These are phyloP conservation scores for Athelia sp. DNA, from an alignment of 1,284 basidiomycete genomes.

Conservation along the genomic window DNA sequence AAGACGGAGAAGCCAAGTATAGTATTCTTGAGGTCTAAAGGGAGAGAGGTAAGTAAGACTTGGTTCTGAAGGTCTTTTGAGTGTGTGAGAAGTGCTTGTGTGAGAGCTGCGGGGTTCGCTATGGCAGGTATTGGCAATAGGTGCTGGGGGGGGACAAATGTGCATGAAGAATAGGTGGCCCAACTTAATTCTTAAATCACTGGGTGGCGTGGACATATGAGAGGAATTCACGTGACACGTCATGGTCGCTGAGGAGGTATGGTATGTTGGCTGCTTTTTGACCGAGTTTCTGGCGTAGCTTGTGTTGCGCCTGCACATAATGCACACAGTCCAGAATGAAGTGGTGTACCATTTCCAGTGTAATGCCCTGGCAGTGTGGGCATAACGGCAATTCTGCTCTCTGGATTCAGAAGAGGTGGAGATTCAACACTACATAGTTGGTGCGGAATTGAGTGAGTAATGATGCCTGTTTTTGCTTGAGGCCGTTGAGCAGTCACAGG, in stretches of 20 bases:
- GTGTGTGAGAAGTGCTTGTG: no score
- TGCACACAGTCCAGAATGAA: constrained; percentile 18
- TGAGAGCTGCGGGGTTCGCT: no score
- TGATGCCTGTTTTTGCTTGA: constrained; percentile 7
- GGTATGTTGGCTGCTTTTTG: neutral
- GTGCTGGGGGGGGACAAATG: no score
- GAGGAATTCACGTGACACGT: neutral
- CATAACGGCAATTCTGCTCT: constrained; percentile 12
- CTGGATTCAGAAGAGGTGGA: constrained; percentile 17
- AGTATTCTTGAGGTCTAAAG: no score
- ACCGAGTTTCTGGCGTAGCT: neutral
- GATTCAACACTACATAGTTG: constrained; percentile 18
- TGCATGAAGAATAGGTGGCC: no score
- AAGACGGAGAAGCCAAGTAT: no score
- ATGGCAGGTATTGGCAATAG: no score
- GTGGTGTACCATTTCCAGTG: constrained; percentile 17
- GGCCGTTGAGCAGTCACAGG: constrained; percentile 1
- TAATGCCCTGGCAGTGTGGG: constrained; percentile 10
- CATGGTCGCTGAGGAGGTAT: neutral
- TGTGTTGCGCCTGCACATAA: neutral
- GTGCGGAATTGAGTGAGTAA: constrained; percentile 23
- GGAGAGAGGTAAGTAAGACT: no score
- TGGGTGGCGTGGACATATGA: constrained; percentile 1
- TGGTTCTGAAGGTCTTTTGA: no score
- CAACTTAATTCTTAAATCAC: neutral